phyloP scores from a whole-genome alignment of 2,329 filamentous ascomycete genomes.

The Fusarium domesticum region DNA sequence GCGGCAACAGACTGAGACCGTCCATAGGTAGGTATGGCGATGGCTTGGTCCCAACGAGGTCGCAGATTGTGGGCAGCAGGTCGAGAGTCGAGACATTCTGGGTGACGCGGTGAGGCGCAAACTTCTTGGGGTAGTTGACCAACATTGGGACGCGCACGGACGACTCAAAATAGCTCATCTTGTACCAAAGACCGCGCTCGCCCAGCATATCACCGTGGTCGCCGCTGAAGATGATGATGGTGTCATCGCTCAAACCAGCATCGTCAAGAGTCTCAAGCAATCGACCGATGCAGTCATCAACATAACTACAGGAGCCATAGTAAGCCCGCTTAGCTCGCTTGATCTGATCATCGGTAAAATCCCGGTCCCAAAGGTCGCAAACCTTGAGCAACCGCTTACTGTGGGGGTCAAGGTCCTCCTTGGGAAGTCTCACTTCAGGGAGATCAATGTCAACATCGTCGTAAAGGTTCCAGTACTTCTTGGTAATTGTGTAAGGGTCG shows the following conservation, averaged over 20 bases:
- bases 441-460: slow-evolving; percentile 83
- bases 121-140: slow-evolving; percentile 74
- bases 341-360: slow-evolving; percentile 82
- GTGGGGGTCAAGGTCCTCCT: slow-evolving; percentile 81
- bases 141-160: slow-evolving; percentile 87
- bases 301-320: slow-evolving; percentile 90
- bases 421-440: slow-evolving; percentile 72
- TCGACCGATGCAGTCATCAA: slow-evolving; percentile 87
- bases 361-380: slow-evolving; percentile 79
- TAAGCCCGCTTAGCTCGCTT: slow-evolving; percentile 83
- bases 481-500: slow-evolving; percentile 90
- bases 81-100: slow-evolving; percentile 91
- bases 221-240: slow-evolving; percentile 87
- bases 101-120: slow-evolving; percentile 70
- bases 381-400: slow-evolving; percentile 84
- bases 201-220: slow-evolving; percentile 97
- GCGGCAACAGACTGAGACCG: slow-evolving; percentile 76
- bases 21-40: slow-evolving; percentile 77
- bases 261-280: slow-evolving; percentile 74
- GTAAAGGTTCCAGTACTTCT: slow-evolving; percentile 91
- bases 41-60: slow-evolving; percentile 71
- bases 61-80: slow-evolving; percentile 83
- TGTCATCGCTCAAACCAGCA: slow-evolving; percentile 77
- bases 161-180: slow-evolving; percentile 95
- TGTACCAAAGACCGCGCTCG: slow-evolving; percentile 90